Evolutionary conservation across 768 basidiomycete species (phyloP), one percentile per base, ranked within the genome.

Genomic region (Hemileccinum rubropunctum): DNA sequence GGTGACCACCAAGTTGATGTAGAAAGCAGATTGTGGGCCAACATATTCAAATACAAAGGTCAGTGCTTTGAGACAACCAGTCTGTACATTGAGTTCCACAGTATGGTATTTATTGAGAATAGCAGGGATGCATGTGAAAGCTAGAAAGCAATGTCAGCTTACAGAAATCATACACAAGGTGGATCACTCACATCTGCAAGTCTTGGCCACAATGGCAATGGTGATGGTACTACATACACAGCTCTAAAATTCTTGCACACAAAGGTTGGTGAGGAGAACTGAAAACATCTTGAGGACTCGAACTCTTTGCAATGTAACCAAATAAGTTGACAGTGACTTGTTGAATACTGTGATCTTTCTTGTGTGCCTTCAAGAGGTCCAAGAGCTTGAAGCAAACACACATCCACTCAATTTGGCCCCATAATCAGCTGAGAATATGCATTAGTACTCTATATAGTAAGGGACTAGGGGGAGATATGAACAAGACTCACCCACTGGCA

Each of bases 351-450:
- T n/a, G n/a, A n/a, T n/a, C 95, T 71, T 98, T 98, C 76, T 99
- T 99, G 76, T 99, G 97, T 10, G 97, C 97, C 68, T 98, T 98
- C 61, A 98, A 80, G 23, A 99, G 78, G 64, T 98, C 97, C 44
- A 99, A 81, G 30, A 99, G 73, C 65, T 99, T 97, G 71, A 99
- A 98, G 68, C 97, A 98, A 64, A 99, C 98, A 64, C 97, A 88
- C 97, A 99, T 99, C 95, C 95, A 98, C 71, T 99, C 97, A 92
- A 98, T 71, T 98, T 95, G 17, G 97, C 95, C 48, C 97, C 97
- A 70, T 95, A 92, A 82, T 99, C 97, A 50, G 97, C 95, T 79
- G 47, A 33, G 18, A 21, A 26, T 17, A 42, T 33, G 47, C 27
- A 2, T 62, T 13, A 60, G 37, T 36, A 46, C 17, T 17, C n/a